A percentile compares a stretch with the other conserved stretches of the same genome.
These are phyloP conservation scores for Vairimorpha apis DNA, from an alignment of 371 early-diverging fungal species.

Conservation along the genomic window DNA sequence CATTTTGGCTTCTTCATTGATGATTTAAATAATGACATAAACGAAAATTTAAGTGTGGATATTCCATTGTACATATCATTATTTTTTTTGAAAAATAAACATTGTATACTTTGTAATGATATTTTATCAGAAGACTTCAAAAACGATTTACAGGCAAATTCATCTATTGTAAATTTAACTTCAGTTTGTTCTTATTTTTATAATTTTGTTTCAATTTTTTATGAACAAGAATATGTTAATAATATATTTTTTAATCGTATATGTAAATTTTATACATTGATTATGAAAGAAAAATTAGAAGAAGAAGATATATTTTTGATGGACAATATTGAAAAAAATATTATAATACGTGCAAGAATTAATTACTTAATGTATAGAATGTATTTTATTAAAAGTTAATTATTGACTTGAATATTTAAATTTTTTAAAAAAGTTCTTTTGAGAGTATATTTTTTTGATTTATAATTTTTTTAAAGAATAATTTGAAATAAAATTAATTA, in stretches of 20 bases:
- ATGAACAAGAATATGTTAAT: background rate
- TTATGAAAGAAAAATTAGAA: conserved; percentile 27
- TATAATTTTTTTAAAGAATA: too few species aligned
- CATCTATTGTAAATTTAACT: conserved; percentile 38
- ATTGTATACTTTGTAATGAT: conserved; percentile 21
- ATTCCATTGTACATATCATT: conserved; percentile 29
- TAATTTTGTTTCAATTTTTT: conserved; percentile 3
- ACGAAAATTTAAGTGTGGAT: conserved; percentile 9
- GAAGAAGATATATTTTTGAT: conserved; percentile 40
- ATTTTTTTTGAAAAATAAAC: conserved; percentile 45
- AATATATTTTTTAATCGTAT: conserved; percentile 36
- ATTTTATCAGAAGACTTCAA: background rate
- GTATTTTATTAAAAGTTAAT: conserved; percentile 15
- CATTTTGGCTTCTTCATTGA: conserved; percentile 24
- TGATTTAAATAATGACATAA: background rate
- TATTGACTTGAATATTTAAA: too few species aligned
- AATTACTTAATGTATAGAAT: conserved; percentile 3
- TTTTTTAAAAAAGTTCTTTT: too few species aligned
- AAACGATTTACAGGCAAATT: conserved; percentile 38
- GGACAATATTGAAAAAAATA: conserved; percentile 16
- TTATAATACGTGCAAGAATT: conserved; percentile 14
- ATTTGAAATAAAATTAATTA: too few species aligned
- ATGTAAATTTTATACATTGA: conserved; percentile 8
- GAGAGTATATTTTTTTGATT: too few species aligned
- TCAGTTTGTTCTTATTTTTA: conserved; percentile 22